Conservation (phyloP, 192 early-diverging fungal genomes). For the Podila epicladia region DNA sequence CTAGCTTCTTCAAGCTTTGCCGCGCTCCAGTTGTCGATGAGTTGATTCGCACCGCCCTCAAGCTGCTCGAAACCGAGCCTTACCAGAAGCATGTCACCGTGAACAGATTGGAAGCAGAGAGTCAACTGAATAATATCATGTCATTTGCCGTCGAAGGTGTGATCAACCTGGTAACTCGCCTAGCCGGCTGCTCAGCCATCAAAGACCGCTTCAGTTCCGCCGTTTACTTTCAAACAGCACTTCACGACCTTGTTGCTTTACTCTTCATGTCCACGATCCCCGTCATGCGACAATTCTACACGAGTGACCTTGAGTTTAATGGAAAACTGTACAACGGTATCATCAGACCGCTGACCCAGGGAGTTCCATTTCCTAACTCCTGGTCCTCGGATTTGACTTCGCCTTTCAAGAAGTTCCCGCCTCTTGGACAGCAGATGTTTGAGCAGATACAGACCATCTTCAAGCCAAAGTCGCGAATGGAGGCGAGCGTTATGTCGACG, state of each 20-base stretch:
- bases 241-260: constrained; percentile 1
- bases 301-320: constrained; percentile 2
- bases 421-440: constrained; percentile 24
- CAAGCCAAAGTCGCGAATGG: constrained; percentile 11
- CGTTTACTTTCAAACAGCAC: constrained; percentile 4
- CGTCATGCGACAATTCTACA: constrained; percentile 1
- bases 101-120: not conserved
- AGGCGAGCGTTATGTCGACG: not conserved
- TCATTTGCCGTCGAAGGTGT: constrained; percentile 22
- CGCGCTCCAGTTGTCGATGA: constrained; percentile 20
- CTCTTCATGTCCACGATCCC: not conserved
- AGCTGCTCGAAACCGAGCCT: not conserved
- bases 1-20: constrained; percentile 9
- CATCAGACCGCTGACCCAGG: constrained; percentile 8
- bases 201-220: constrained; percentile 5
- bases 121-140: constrained; percentile 2
- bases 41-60: constrained; percentile 18
- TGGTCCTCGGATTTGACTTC: not conserved
- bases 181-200: constrained; percentile 12
- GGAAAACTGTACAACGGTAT: constrained; percentile 8
- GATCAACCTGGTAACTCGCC: constrained; percentile 13
- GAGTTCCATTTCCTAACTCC: not conserved
- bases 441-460: constrained; percentile 18
- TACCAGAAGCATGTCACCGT: constrained; percentile 2
- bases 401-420: constrained; percentile 25